Conservation (phyloP, 2,329 filamentous ascomycete species). For the Verticillium albo-atrum region DNA sequence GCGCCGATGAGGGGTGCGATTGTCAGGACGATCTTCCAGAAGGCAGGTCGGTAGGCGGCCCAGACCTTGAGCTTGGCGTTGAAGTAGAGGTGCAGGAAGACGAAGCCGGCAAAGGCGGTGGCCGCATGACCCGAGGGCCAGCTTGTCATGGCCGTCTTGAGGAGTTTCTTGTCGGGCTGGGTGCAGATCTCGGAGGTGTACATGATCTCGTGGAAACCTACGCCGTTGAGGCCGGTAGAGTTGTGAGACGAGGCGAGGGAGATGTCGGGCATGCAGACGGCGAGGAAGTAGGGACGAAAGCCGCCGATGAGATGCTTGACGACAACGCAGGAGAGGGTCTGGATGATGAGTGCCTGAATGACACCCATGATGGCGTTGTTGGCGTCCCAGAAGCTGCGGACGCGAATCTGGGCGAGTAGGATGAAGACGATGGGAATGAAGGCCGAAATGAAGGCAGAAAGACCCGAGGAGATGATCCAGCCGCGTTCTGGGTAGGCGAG, state of each 20-base stretch:
- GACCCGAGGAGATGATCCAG: constrained; percentile 57
- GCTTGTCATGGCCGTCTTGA: constrained; percentile 58
- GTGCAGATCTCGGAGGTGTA: constrained; percentile 61
- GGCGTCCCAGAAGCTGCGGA: constrained; percentile 53
- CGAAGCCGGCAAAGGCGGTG: constrained; percentile 58
- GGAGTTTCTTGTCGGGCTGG: constrained; percentile 41
- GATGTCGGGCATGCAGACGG: constrained; percentile 57
- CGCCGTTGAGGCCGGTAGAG: constrained; percentile 31
- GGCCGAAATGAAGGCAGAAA: constrained; percentile 51
- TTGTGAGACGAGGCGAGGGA: constrained; percentile 35
- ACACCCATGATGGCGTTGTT: constrained; percentile 61
- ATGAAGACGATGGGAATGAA: constrained; percentile 55
- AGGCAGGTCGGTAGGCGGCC: constrained; percentile 58
- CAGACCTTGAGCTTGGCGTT: constrained; percentile 71
- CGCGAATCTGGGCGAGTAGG: constrained; percentile 51
- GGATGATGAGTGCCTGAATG: constrained; percentile 53
- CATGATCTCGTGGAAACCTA: constrained; percentile 57
- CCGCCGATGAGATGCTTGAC: constrained; percentile 64
- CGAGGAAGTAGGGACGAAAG: constrained; percentile 59
- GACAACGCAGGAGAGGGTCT: constrained; percentile 61
- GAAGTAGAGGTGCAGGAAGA: constrained; percentile 63
- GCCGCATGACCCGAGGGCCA: constrained; percentile 68
- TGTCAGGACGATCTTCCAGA: constrained; percentile 61
- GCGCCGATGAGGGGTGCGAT: constrained; percentile 58
- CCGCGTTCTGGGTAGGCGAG: constrained; percentile 61